Evolutionary conservation across 345 rosid species (phyloP), one percentile per base, ranked within the genome.

Genomic region (Citrus cavaleriei): DNA sequence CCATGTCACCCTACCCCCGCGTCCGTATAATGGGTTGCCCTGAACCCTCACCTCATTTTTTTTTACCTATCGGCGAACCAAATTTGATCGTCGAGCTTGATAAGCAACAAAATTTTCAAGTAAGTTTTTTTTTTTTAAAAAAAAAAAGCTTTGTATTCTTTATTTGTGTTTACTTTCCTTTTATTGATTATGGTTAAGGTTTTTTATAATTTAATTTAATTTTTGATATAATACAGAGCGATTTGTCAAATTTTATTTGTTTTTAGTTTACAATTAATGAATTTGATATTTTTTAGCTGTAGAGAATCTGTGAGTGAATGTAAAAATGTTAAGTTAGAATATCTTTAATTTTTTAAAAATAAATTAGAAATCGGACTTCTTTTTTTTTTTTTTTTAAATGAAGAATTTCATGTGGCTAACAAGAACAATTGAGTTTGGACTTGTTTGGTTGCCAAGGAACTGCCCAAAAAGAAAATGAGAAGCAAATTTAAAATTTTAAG

Each of bases 1-100:
- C 80, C 89, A 81, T 27, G 81, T 87, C 73, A 35, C 5, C 10
- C 1, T 2, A 19, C 24, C 30, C 28, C 58, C 79, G 83, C 76
- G 84, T 67, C 89, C 82, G 83, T 81, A 84, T 76, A 65, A 57
- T 81, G 30, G 69, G 13, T 24, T 64, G 71, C 75, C 78, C 83
- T 87, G 86, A 81, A 74, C 83, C 79, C 80, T 79, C 81, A 79
- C 74, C 55, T 51, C 78, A 30, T 51, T 37, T 46, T 46, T 46
- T 42, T 46, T 3, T 0, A 8, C 14, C 42, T 3, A 37, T 54
- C 21, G n/a, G 28, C 49, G 59, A n/a, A 18, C 74, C 77, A 22
- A 74, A 68, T 72, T 68, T 72, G 82, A 82, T 72, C 81, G 54
- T 76, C 85, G 68, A 55, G 37, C 64, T 68, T 62, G 37, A 57